phyloP scores from a whole-genome alignment of 805 yeast species.

The Ogataea henricii region DNA sequence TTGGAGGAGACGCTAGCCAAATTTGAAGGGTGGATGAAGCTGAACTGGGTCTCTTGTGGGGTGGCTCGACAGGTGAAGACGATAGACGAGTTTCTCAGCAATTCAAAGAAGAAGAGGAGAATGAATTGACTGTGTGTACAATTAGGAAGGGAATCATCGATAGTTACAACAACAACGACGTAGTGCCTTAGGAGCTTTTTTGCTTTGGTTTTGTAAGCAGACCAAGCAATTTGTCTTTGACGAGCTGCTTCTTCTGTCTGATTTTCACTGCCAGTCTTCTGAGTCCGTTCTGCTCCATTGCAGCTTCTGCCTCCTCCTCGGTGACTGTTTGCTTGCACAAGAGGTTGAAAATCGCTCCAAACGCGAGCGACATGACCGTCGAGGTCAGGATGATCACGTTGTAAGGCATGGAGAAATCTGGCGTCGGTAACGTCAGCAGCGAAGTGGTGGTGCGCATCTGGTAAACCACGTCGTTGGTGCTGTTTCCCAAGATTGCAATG shows the following conservation, averaged over 20 bases:
- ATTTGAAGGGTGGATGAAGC: constrained; percentile 19
- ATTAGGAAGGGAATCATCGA: not conserved
- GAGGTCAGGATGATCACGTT: constrained; percentile 93
- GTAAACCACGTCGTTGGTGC: constrained; percentile 35
- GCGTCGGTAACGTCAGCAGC: constrained; percentile 85
- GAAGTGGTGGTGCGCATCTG: constrained; percentile 82
- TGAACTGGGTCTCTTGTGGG: constrained; percentile 14
- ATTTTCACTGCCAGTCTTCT: constrained; percentile 13
- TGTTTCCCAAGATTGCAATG: constrained; percentile 50
- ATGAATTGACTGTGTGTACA: constrained; percentile 2
- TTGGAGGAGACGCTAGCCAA: constrained; percentile 8
- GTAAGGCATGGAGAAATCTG: constrained; percentile 98
- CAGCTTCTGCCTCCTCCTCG: constrained; percentile 62
- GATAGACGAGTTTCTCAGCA: constrained; percentile 14
- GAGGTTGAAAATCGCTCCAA: constrained; percentile 83
- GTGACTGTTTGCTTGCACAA: constrained; percentile 73
- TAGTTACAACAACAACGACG: not conserved
- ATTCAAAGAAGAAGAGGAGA: constrained; percentile 12
- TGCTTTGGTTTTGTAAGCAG: constrained; percentile 1
- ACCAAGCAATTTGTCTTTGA: not conserved
- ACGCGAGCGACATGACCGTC: constrained; percentile 88
- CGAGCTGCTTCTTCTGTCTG: constrained; percentile 1
- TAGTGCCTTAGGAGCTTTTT: not conserved
- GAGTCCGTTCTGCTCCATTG: constrained; percentile 19
- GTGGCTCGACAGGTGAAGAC: constrained; percentile 12